Percentiles rank a stretch among this genome's conserved stretches.
Conservation (phyloP, 495 filamentous ascomycete species). For the Pyronema omphalodes region DNA sequence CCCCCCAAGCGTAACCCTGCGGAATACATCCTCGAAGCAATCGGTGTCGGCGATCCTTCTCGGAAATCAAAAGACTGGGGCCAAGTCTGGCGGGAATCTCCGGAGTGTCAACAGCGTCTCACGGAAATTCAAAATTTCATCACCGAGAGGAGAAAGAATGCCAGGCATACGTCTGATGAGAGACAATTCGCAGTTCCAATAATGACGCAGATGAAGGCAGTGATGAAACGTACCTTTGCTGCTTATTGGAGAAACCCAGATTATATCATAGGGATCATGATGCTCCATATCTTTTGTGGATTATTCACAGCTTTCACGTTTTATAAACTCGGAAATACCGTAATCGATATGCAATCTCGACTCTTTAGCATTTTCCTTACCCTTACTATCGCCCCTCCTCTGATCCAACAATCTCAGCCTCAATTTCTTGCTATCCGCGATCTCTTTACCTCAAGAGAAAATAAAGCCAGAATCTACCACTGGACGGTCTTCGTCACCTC, state of each 20-base stretch:
- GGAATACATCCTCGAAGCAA: conserved; percentile 52
- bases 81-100: conserved; percentile 36
- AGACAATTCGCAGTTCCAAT: conserved; percentile 35
- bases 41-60: conserved; percentile 44
- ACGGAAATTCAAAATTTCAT: conserved; percentile 32
- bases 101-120: conserved; percentile 26
- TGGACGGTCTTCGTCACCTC: conserved; percentile 54
- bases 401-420: conserved; percentile 44
- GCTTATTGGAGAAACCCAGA: conserved; percentile 27
- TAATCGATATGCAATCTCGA: conserved; percentile 24
- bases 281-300: conserved; percentile 27
- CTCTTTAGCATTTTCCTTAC: conserved; percentile 27
- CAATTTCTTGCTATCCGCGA: conserved; percentile 46
- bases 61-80: conserved; percentile 44
- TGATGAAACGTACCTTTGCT: conserved; percentile 26
- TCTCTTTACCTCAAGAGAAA: conserved; percentile 52
- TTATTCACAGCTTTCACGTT: conserved; percentile 42
- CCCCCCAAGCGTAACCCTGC: conserved; percentile 41
- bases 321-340: conserved; percentile 23
- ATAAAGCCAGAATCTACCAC: conserved; percentile 48
- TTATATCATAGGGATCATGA: conserved; percentile 31
- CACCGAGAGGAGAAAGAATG: conserved; percentile 18
- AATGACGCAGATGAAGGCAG: conserved; percentile 23
- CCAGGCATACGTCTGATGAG: conserved; percentile 23
- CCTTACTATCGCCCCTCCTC: conserved; percentile 28